Evolutionary conservation across 2,329 filamentous ascomycete genomes (phyloP).

Genomic region (Colletotrichum shisoi): DNA sequence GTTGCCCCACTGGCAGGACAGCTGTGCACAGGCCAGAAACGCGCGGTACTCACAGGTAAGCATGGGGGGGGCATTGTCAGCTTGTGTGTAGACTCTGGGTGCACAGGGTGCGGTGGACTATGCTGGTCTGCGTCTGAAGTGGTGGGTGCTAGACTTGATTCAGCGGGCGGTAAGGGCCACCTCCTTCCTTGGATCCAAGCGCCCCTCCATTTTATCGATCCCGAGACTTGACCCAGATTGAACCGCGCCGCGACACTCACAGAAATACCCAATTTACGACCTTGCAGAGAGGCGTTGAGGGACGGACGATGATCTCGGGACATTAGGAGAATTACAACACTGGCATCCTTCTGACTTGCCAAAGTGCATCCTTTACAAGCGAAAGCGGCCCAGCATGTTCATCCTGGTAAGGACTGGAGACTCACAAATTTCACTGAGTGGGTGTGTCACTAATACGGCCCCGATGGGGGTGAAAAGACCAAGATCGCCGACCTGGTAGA

Average conservation of each 20-base stretch:
- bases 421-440: constrained; percentile 1
- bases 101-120: not conserved
- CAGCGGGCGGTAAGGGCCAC: constrained; percentile 28
- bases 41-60: too few species aligned
- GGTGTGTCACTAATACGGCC: constrained; percentile 35
- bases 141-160: constrained; percentile 3
- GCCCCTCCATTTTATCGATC: constrained; percentile 35
- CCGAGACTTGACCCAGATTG: constrained; percentile 16
- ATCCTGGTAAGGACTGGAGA: constrained; percentile 55
- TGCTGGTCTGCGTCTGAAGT: too few species aligned
- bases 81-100: too few species aligned
- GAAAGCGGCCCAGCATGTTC: constrained; percentile 53
- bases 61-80: too few species aligned
- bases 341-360: not conserved
- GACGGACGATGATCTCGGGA: constrained; percentile 14
- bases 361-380: not conserved
- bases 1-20: too few species aligned
- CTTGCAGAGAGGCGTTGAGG: not conserved
- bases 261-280: not conserved
- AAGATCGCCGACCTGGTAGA: constrained; percentile 94
- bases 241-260: constrained; percentile 2
- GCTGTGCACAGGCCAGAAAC: too few species aligned
- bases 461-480: constrained; percentile 64
- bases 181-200: constrained; percentile 5
- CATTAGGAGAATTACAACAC: not conserved